Evolutionary conservation across 495 filamentous ascomycete species (phyloP).

Genomic region (Trichoderma reesei): DNA sequence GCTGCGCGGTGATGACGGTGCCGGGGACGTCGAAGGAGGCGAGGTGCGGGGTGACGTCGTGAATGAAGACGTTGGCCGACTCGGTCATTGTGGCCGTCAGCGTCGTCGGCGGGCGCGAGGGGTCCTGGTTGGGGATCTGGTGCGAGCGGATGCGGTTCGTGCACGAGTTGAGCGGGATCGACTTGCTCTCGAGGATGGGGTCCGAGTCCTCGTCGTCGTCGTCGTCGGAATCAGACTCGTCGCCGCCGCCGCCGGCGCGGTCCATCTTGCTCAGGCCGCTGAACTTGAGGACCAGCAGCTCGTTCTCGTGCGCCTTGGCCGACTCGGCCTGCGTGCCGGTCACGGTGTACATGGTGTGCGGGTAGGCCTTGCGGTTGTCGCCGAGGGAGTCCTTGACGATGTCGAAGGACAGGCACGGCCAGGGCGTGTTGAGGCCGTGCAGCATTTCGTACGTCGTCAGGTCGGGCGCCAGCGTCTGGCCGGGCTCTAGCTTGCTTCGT

Average conservation of each 20-base stretch:
- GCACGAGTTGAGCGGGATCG: conserved; percentile 71
- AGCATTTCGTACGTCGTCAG: conserved; percentile 91
- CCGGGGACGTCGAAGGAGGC: conserved; percentile 82
- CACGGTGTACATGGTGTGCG: conserved; percentile 87
- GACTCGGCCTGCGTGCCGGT: conserved; percentile 85
- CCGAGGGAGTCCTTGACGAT: conserved; percentile 82
- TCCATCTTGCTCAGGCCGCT: conserved; percentile 84
- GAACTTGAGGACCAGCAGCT: conserved; percentile 91
- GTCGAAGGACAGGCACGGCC: conserved; percentile 95
- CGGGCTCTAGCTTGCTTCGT: conserved; percentile 72
- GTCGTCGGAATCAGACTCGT: conserved; percentile 59
- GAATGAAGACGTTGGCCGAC: conserved; percentile 76
- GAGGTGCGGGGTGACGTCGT: conserved; percentile 84
- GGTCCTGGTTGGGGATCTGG: conserved; percentile 59
- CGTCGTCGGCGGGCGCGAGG: conserved; percentile 61
- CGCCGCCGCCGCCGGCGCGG: conserved; percentile 40
- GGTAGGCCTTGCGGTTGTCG: conserved; percentile 80
- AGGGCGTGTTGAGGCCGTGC: conserved; percentile 80
- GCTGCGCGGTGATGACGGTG: conserved; percentile 62
- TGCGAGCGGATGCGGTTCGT: conserved; percentile 88
- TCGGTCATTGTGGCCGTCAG: conserved; percentile 89
- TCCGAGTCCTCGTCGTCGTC: conserved; percentile 74
- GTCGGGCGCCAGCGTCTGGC: conserved; percentile 85
- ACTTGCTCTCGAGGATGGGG: conserved; percentile 86
- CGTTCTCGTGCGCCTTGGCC: conserved; percentile 68